Base-by-base conservation (phyloP, 768 basidiomycete species). In the Peribolospora kevripleyi region DNA sequence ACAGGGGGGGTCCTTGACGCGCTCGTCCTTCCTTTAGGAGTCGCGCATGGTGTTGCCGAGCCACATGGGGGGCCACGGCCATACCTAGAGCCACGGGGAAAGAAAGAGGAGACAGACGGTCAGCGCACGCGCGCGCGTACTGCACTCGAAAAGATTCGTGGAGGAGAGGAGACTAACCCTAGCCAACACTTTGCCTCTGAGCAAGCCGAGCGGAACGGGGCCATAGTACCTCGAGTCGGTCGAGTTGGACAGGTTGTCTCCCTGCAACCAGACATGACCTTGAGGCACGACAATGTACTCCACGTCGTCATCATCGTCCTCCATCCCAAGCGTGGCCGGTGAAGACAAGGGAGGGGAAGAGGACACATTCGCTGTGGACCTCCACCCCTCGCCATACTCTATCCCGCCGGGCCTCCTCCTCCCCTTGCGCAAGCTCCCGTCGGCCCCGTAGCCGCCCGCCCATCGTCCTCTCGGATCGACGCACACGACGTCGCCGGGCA, bases 161-260 rank as follows among this genome's bases (percentile, higher is more conserved):
- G 25, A 25, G 25, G 25, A 25, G 25, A 25, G 1, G 43, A 13
- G 5, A 57, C 60, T 40, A 45, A 64, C 67, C 58, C 60, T 53
- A 3, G 60, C 63, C 40, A 66, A 42, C 7, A 88, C 65, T 60
- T 71, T 78, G 4, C 79, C 81, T 59, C 75, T 71, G n/a, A 91
- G 69, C 7, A 91, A 70, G 4, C 75, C 79, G 60, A 84, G 75
- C 0, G 91, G 79, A 3, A 97, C 80, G 36, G 91, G 91, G 0
- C 91, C 93, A 69, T 93, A 93, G n/a, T 72, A 68, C 55, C 91
- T 74, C 8, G 91, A 95, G 69, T 98, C 91, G 10, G 78, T 77
- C 42, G 87, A 88, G 60, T 72, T 73, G 37, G 76, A 72, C 47
- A 81, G 71, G 63, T 97, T 98, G 69, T 98, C 91, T 36, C 91